Evolutionary conservation across 176 grass and related monocot species (phyloP), one percentile per base, ranked within the genome.

Genomic region (Oryza glumipatula): DNA sequence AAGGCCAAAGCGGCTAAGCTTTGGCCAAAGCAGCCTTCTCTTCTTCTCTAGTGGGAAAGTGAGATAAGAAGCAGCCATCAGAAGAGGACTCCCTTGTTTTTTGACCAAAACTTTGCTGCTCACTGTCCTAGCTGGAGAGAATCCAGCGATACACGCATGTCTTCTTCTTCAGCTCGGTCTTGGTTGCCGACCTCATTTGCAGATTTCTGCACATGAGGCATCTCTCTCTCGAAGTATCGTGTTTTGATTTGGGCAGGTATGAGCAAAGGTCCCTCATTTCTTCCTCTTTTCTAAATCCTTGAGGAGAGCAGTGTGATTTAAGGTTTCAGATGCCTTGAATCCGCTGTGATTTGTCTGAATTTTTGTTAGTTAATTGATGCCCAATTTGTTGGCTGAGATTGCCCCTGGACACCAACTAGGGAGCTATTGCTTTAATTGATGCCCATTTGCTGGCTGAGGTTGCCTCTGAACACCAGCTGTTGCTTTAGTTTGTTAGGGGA

Each of bases 41-140:
- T 13, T 28, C 10, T 80, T 43, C 65, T 39, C 41, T 41, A 54
- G 73, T 48, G 48, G 33, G 21, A 19, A 79, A 68, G 48, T 45
- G 33, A 32, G 43, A 67, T 45, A 44, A 32, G 43, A 67, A 36
- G 12, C 60, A 30, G 19, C 23, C 76, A 72, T 71, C 66, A 77
- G 11, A 44, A 44, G 11, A 82, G 70, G 41, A 64, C 41, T 16
- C 22, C 0, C 26, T 36, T 63, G 7, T 39, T 64, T 48, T 73
- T 65, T 54, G 13, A 66, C 47, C 65, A 47, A 6, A 26, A 36
- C 76, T 76, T 36, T 58, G 22, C 36, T 38, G 36, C 13, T 79
- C 52, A 23, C 67, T 78, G 72, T 44, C 78, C 72, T 63, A 63
- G 26, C 86, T 11, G 46, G 64, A 78, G 86, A 83, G 65, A 67